Evolutionary conservation across 495 filamentous ascomycete species (phyloP).

Genomic region (Penicillium turbatum): DNA sequence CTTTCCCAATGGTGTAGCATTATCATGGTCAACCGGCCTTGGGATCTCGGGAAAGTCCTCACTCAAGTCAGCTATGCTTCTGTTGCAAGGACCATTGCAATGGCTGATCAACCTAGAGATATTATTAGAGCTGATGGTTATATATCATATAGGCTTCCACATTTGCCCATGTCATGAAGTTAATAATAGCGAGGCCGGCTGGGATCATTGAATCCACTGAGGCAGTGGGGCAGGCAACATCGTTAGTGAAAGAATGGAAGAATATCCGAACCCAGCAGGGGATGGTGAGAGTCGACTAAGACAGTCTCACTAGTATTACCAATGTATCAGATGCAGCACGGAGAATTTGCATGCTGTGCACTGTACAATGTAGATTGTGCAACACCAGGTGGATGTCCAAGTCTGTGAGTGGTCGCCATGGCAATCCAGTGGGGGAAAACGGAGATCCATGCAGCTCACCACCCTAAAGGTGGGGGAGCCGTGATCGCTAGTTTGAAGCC

Average conservation of each 20-base stretch:
- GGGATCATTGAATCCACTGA: slow-evolving; percentile 3
- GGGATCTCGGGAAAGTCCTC: too few relatives aligned
- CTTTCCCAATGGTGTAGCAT: too few relatives aligned
- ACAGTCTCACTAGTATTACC: slow-evolving; percentile 17
- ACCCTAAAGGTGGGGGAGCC: slow-evolving; percentile 17
- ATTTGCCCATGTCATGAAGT: background rate
- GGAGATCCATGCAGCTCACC: slow-evolving; percentile 8
- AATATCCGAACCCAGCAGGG: slow-evolving; percentile 13
- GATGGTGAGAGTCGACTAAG: slow-evolving; percentile 8
- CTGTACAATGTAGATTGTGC: background rate
- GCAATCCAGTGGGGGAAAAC: slow-evolving; percentile 17
- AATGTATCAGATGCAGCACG: slow-evolving; percentile 5
- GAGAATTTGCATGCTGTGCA: too few relatives aligned
- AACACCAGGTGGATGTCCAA: background rate
- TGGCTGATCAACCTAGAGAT: too few relatives aligned
- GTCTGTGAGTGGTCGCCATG: slow-evolving; percentile 18
- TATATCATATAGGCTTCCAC: slow-evolving; percentile 5
- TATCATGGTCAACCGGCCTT: too few relatives aligned
- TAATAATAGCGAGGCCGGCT: slow-evolving; percentile 10
- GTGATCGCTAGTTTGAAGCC: slow-evolving; percentile 13
- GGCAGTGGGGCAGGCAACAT: slow-evolving; percentile 22
- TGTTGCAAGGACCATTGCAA: too few relatives aligned
- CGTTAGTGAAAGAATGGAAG: background rate
- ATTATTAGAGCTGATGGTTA: too few relatives aligned
- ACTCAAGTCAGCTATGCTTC: too few relatives aligned